Base-by-base conservation (phyloP, 306 rosid species). In the Senna siamea region DNA sequence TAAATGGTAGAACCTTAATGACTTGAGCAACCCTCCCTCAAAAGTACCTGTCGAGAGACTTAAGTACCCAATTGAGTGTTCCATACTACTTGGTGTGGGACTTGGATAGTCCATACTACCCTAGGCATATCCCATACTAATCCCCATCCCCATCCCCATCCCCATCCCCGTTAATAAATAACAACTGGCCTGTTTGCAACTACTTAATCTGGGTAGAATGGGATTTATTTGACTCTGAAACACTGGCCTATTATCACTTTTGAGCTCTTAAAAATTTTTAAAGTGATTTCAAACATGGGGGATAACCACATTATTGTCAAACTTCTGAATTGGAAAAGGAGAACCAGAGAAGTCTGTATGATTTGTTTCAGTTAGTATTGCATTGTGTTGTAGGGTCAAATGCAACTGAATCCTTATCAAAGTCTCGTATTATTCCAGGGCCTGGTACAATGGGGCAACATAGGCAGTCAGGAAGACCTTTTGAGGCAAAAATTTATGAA, bases 401-500 rank as follows among this genome's bases (percentile, higher is more conserved):
- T 46, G 70, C 72, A 57, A 59, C 78, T 65, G 63, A 44, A 61
- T 28, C 57, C 64, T 76, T 22, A 32, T 51, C 50, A 61, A 38
- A 62, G 35, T 64, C 43, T 79, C 34, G 6, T 47, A 23, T 55
- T 50, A 51, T 75, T 44, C 54, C 75, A 82, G 90, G 82, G 66
- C 57, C 54, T 11, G 51, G 71, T 73, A 47, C 81, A 47, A 58
- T 71, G 68, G 87, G 75, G 66, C 87, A 74, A 71, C 86, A 74
- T 40, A 74, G 71, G 81, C 86, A 80, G 70, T 74, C 85, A n/a
- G 85, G 79, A 68, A 70, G 58, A 70, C 73, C 80, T 69, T 84
- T 72, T 76, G 90, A 85, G 73, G 85, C 86, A 44, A 82, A 87
- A 65, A 69, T 79, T 82, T 81, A 76, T 72, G 84, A 81, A 37